Base-by-base conservation (phyloP, 345 rosid genomes). In the Clarkia xantiana region DNA sequence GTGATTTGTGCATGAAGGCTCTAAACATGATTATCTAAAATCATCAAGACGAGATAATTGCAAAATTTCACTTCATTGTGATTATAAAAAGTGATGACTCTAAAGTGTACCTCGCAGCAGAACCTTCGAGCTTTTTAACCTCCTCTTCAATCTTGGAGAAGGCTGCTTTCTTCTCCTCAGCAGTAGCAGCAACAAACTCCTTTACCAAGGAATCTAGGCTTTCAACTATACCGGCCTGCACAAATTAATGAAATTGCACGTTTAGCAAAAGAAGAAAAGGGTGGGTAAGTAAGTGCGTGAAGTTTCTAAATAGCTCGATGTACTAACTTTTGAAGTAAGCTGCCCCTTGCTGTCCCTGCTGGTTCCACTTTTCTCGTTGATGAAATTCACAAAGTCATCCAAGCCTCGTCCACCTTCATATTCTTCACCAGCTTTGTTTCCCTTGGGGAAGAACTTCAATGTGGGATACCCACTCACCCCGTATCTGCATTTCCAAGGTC, bases 381-480 rank as follows among this genome's bases (percentile, higher is more conserved):
- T 77, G 72, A 87, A 84, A 66, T 40, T 67, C 17, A 87, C 96
- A 60, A 93, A 87, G 68, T 84, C 95, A 23, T 80, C 96, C 41
- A 93, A 56, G 60, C 84, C 95, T 69, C 96, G 75, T 40, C 95
- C 95, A 11, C 90, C 96, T 3, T 77, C 94, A 47, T 87, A 93
- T 11, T 86, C 95, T 61, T 84, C 90, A 47, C 99, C 99, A 34
- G 72, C 96, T 78, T 84, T 87, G 77, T 87, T 87, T 69, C 76
- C 68, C 62, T 76, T 82, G 9, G 99, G 94, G 58, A 93, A 93
- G 68, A 84, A 87, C 56, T 84, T 93, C 61, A 93, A 48, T 18
- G 95, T 87, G 54, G 99, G 99, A 75, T 19, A 87, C 46, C 95
- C 99, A 59, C 90, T 87, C 41, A 87, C 84, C 61, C 86, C 99